Evolutionary conservation across 2,329 filamentous ascomycete species (phyloP), one percentile per base, ranked within the genome.

Genomic region (Ophiostoma tasmaniense): DNA sequence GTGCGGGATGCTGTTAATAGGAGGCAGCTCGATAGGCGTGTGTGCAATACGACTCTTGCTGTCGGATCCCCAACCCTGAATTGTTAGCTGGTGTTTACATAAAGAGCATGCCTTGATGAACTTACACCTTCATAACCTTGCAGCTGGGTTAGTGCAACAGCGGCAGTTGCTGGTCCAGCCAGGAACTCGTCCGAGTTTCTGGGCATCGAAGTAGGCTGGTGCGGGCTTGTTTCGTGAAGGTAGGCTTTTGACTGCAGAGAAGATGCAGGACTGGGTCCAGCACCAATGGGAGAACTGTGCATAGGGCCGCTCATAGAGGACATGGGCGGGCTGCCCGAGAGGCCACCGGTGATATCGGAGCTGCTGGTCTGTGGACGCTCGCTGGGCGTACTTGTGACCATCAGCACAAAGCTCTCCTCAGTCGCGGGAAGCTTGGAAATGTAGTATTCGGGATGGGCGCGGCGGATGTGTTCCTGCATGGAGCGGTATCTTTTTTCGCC

Each of bases 401-500:
- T 98, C 78, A 97, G 84, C 76, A 91, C 83, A 80, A 99, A 97
- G 88, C 93, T 97, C 81, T 98, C 94, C 80, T 97, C 94, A 74
- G 94, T 99, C 66, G 95, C 95, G 74, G 95, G 94, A 75, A 98
- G 90, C 86, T 98, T 97, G 66, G 95, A 89, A 75, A 99, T 96
- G 81, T 98, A 98, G 79, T 97, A 90, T 79, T 96, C 93, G 71
- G 94, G 94, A 79, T 99, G 95, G 74, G 95, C 94, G 79, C 95
- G 90, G 76, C 95, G 92, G 76, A 99, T 98, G 78, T 99, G 95
- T 85, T 99, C 95, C 81, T 98, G 95, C 92, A 99, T 98, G 72
- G 94, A 98, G 79, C 95, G 93, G 82, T 93, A 99, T 67, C 78
- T 73, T 69, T 79, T 79, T 71, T 79, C 78, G 81, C 95, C 95